These are phyloP conservation scores for Halophytophthora polymorphica DNA, from an alignment of 352 stramenopile species.

Conservation along the genomic window DNA sequence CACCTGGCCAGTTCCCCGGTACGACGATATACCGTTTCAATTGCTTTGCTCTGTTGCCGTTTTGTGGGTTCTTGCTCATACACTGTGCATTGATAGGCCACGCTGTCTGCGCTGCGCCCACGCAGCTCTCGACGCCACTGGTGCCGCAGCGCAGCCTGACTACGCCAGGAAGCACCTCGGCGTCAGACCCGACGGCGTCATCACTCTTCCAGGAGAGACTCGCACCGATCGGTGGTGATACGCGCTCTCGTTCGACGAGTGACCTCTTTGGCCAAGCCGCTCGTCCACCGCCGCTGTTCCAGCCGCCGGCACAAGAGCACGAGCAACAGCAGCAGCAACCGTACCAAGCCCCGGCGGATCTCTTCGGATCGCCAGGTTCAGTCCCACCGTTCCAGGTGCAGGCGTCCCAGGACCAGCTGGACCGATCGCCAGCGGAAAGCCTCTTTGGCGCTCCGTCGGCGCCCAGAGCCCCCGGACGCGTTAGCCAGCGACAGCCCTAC, in stretches of 20 bases:
- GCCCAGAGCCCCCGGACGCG: slow-evolving; percentile 19
- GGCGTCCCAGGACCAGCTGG: slow-evolving; percentile 10
- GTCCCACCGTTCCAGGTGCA: slow-evolving; percentile 32
- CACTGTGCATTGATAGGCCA: slow-evolving; percentile 21
- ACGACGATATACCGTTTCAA: no score
- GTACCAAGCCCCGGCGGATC: slow-evolving; percentile 26
- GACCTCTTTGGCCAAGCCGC: slow-evolving; percentile 25
- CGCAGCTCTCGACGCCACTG: slow-evolving; percentile 59
- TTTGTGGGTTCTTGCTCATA: not conserved
- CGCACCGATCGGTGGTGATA: not conserved
- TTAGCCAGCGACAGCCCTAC: slow-evolving; percentile 29
- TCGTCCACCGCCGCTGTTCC: slow-evolving; percentile 3
- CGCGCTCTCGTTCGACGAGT: slow-evolving; percentile 2
- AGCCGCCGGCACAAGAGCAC: slow-evolving; percentile 16
- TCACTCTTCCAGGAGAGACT: slow-evolving; percentile 10
- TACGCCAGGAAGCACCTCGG: slow-evolving; percentile 12
- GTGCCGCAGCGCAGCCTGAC: slow-evolving; percentile 37
- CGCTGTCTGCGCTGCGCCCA: slow-evolving; percentile 39
- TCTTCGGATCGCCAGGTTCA: slow-evolving; percentile 23
- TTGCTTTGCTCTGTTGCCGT: not conserved
- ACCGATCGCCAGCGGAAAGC: slow-evolving; percentile 27
- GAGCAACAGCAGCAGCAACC: slow-evolving; percentile 2
- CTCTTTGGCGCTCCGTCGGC: slow-evolving; percentile 38
- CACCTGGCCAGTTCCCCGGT: slow-evolving; percentile 1
- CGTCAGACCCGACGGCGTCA: slow-evolving; percentile 8